phyloP scores from a whole-genome alignment of 2,329 filamentous ascomycete genomes.

The Beauveria pseudobassiana region DNA sequence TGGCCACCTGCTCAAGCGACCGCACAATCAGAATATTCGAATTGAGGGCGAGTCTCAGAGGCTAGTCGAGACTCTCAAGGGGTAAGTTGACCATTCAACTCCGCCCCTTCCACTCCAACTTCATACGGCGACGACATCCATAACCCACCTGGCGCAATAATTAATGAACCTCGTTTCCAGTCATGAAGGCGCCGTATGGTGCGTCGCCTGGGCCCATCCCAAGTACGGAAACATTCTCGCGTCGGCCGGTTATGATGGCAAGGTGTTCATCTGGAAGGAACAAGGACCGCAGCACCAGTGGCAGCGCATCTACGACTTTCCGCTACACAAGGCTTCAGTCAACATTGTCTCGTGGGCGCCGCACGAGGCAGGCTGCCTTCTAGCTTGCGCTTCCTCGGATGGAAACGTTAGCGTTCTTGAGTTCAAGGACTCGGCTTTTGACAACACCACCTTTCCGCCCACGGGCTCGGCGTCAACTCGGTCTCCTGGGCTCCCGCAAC shows the following conservation, averaged over 20 bases:
- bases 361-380: conserved; percentile 87
- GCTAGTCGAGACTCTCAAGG: conserved; percentile 86
- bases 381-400: conserved; percentile 90
- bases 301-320: conserved; percentile 88
- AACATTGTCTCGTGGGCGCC: conserved; percentile 98
- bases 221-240: conserved; percentile 98
- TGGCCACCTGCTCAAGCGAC: conserved; percentile 96
- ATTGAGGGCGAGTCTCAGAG: conserved; percentile 89
- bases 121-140: neutral
- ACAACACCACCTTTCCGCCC: conserved; percentile 82
- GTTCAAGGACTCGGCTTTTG: conserved; percentile 93
- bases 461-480: conserved; percentile 89
- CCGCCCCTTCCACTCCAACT: neutral
- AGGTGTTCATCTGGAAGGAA: conserved; percentile 98
- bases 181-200: conserved; percentile 97
- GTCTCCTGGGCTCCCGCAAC: conserved; percentile 91
- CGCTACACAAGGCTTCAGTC: conserved; percentile 88
- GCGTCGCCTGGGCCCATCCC: conserved; percentile 94
- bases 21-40: conserved; percentile 99
- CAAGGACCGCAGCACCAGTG: conserved; percentile 54
- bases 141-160: conserved; percentile 12
- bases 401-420: conserved; percentile 90
- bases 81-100: conserved; percentile 46
- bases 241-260: conserved; percentile 92
- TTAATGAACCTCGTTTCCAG: conserved; percentile 35